phyloP scores from a whole-genome alignment of 1,139 yeast genomes.

The Ogataea hybrid region DNA sequence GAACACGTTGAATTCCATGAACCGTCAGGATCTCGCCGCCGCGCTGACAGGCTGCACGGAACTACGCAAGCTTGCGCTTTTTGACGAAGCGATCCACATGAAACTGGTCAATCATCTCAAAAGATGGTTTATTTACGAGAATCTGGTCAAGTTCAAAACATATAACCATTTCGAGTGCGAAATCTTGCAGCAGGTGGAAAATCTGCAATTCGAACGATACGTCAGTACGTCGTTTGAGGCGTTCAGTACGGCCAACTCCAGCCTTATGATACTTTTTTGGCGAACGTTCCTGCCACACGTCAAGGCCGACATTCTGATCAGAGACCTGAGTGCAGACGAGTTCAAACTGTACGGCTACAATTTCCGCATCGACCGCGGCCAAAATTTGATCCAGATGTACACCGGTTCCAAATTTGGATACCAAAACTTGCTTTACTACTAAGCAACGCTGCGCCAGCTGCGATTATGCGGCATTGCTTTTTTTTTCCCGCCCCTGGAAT shows the following conservation, averaged over 20 bases:
- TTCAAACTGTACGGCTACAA: constrained; percentile 28
- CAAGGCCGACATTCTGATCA: constrained; percentile 13
- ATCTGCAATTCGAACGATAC: constrained; percentile 19
- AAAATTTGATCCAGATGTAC: constrained; percentile 23
- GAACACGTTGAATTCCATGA: constrained; percentile 19
- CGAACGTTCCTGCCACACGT: constrained; percentile 16
- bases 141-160: constrained; percentile 20
- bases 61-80: constrained; percentile 17
- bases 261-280: constrained; percentile 26
- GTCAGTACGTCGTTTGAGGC: constrained; percentile 17
- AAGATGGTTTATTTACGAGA: constrained; percentile 25
- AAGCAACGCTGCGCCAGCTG: background rate
- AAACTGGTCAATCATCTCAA: constrained; percentile 22
- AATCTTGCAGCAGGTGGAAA: constrained; percentile 18
- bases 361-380: constrained; percentile 18
- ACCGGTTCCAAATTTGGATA: constrained; percentile 22
- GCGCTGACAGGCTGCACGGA: constrained; percentile 7
- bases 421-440: constrained; percentile 23
- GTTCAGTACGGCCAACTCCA: constrained; percentile 18
- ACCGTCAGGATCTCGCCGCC: constrained; percentile 9
- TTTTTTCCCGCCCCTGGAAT: background rate
- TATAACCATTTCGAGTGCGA: constrained; percentile 22
- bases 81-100: constrained; percentile 24
- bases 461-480: background rate
- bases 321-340: constrained; percentile 1